Evolutionary conservation across 495 filamentous ascomycete species (phyloP).

Genomic region (Penicillium silybi): DNA sequence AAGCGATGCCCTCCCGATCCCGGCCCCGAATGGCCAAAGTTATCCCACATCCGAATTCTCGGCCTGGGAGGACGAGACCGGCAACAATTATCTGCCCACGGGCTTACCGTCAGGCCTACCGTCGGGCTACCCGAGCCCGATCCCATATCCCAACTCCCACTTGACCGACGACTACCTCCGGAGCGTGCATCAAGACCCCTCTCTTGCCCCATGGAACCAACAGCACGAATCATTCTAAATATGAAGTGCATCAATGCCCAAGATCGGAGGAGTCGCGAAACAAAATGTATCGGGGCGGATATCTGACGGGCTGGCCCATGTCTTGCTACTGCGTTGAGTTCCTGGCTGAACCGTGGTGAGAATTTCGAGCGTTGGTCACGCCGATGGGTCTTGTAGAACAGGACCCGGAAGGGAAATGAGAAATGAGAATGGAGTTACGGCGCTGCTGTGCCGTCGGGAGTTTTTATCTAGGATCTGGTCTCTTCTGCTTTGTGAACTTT

Average conservation of each 20-base stretch:
- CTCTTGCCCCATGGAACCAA: slow-evolving; percentile 3
- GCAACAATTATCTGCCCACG: neutral
- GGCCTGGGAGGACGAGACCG: slow-evolving; percentile 3
- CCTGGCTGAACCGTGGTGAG: slow-evolving; percentile 1
- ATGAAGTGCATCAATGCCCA: neutral
- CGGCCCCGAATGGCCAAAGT: neutral
- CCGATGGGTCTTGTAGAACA: slow-evolving; percentile 8
- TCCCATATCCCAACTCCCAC: neutral
- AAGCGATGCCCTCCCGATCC: slow-evolving; percentile 1
- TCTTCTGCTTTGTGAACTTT: neutral
- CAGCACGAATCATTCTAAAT: neutral
- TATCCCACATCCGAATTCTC: neutral
- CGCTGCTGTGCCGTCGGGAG: neutral
- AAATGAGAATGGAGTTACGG: slow-evolving; percentile 2
- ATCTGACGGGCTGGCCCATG: slow-evolving; percentile 9
- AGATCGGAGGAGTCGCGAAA: neutral
- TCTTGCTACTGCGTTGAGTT: neutral
- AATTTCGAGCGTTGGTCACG: slow-evolving; percentile 4
- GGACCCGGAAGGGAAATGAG: slow-evolving; percentile 3
- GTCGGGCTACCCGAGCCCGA: slow-evolving; percentile 4
- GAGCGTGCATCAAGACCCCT: slow-evolving; percentile 10
- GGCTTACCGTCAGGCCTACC: neutral
- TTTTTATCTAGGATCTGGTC: neutral
- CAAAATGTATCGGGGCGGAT: slow-evolving; percentile 1
- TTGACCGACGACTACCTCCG: neutral